Evolutionary conservation across 345 rosid genomes (phyloP).

Genomic region (Zanthoxylum bungeanum): DNA sequence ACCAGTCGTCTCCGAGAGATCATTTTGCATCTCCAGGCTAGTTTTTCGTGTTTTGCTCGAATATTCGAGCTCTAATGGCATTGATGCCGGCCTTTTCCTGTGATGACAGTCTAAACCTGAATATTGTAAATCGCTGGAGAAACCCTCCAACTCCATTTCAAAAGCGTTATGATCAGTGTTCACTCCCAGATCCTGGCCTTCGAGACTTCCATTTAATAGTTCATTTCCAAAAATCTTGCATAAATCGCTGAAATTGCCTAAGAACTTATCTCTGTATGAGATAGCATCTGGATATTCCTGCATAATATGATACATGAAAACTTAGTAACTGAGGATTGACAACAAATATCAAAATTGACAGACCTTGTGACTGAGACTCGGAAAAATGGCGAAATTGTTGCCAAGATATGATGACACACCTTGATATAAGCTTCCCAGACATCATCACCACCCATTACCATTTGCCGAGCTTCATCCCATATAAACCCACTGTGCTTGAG

Average conservation of each 20-base stretch:
- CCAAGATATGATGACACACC: constrained; percentile 31
- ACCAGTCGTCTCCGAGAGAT: constrained; percentile 24
- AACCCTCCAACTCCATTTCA: constrained; percentile 29
- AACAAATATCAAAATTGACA: not conserved
- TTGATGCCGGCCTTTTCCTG: constrained; percentile 33
- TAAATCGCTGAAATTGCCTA: constrained; percentile 40
- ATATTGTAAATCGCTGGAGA: constrained; percentile 18
- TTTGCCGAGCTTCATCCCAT: constrained; percentile 62
- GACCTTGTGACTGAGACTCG: not conserved
- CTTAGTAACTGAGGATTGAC: not conserved
- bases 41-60: constrained; percentile 44
- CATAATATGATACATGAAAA: constrained; percentile 19
- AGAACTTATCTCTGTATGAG: constrained; percentile 44
- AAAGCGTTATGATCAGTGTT: constrained; percentile 25
- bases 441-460: constrained; percentile 44
- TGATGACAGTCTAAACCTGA: constrained; percentile 31
- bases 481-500: constrained; percentile 47
- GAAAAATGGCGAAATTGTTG: not conserved
- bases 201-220: constrained; percentile 23
- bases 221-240: constrained; percentile 48
- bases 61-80: constrained; percentile 15
- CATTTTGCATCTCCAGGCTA: constrained; percentile 27
- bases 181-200: constrained; percentile 22
- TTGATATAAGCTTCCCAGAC: constrained; percentile 58
- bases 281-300: constrained; percentile 66